Conservation (phyloP, 192 early-diverging fungal genomes). For the Entomortierella lignicola region DNA sequence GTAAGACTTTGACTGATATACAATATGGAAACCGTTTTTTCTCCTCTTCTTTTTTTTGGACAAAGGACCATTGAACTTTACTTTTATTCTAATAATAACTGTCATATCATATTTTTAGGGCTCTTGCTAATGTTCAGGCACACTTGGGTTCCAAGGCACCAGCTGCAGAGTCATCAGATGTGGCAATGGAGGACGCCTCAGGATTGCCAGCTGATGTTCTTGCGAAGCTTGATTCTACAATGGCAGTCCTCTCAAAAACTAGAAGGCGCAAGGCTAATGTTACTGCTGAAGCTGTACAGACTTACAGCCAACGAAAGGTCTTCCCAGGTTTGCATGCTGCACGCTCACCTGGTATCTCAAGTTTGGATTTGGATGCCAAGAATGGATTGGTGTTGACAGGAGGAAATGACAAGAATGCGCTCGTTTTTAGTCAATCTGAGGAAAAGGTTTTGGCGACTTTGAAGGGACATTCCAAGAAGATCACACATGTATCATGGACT, state of each 20-base stretch:
- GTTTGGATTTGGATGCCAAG: constrained; percentile 66
- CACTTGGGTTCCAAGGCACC: constrained; percentile 64
- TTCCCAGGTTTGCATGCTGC: constrained; percentile 78
- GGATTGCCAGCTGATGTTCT: constrained; percentile 59
- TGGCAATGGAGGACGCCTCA: constrained; percentile 65
- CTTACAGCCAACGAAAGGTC: constrained; percentile 60
- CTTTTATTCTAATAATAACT: too few relatives aligned
- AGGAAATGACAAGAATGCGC: constrained; percentile 81
- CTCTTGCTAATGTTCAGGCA: constrained; percentile 68
- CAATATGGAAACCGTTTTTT: too few relatives aligned
- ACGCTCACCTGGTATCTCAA: constrained; percentile 75
- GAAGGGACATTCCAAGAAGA: constrained; percentile 88
- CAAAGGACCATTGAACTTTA: too few relatives aligned
- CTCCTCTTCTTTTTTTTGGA: too few relatives aligned
- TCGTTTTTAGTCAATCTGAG: constrained; percentile 73
- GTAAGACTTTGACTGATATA: constrained; percentile 27
- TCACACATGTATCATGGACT: constrained; percentile 79
- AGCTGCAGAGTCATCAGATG: constrained; percentile 27
- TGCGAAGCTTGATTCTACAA: constrained; percentile 65
- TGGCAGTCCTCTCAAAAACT: constrained; percentile 46
- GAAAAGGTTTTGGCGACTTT: constrained; percentile 74
- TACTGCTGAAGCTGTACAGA: constrained; percentile 76
- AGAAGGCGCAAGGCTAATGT: constrained; percentile 84
- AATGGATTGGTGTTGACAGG: constrained; percentile 80
- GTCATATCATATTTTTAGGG: constrained; percentile 39